A percentile compares a stretch with the other conserved stretches of the same genome.
phyloP scores from a whole-genome alignment of 2,329 filamentous ascomycete species.

The Fusarium xylarioides region DNA sequence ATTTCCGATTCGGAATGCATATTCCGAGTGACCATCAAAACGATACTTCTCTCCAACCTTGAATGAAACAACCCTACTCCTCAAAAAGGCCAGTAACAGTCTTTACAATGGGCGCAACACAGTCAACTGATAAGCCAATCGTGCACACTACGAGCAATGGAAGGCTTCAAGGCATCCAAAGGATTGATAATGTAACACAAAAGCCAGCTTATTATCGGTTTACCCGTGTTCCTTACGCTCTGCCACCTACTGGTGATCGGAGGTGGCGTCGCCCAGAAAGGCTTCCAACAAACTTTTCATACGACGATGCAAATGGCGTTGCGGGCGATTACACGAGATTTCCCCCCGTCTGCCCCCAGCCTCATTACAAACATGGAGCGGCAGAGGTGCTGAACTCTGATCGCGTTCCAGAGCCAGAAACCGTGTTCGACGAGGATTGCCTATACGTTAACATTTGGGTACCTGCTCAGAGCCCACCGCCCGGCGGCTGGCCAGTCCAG shows the following conservation, averaged over 20 bases:
- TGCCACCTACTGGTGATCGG: background rate
- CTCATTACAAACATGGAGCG: background rate
- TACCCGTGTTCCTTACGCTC: background rate
- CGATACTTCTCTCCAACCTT: background rate
- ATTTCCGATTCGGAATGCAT: fast-evolving
- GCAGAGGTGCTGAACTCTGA: background rate
- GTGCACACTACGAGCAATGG: background rate
- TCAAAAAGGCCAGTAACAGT: fast-evolving
- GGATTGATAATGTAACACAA: background rate
- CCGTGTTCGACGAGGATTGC: background rate
- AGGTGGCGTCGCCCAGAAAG: background rate
- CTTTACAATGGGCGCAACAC: background rate
- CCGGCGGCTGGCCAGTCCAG: background rate
- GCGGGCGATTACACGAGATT: background rate
- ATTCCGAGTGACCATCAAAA: background rate
- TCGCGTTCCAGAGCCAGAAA: background rate
- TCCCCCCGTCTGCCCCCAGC: background rate
- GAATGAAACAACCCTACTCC: fast-evolving
- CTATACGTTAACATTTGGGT: background rate
- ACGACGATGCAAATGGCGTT: background rate
- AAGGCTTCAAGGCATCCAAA: background rate
- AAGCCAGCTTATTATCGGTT: background rate
- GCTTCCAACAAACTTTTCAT: background rate
- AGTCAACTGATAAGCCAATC: background rate
- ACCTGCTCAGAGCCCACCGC: background rate